Base-by-base conservation (phyloP, 2,329 filamentous ascomycete species). In the Venturia asperata region DNA sequence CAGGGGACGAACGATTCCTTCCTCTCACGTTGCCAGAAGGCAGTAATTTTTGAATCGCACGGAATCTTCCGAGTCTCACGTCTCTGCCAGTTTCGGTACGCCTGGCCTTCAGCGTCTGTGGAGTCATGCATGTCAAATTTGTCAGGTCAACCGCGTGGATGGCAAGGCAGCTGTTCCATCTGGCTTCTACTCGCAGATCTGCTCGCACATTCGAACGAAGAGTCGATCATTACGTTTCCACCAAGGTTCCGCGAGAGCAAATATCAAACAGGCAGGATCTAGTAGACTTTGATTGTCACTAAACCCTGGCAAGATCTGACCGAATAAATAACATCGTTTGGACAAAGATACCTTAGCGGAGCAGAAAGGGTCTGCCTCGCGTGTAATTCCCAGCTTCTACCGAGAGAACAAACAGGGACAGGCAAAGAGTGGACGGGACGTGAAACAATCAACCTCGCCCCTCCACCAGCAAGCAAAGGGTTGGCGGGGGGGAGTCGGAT, bases 161-260 rank as follows among this genome's bases (percentile, higher is more conserved):
- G 30, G 15, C 52, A 37, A 58, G 60, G 24, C n/a, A n/a, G n/a
- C 43, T 62, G 60, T 61, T 61, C 58, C 17, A 42, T 43, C 37
- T 62, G 60, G 60, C 60, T 13, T 62, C 37, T 42, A n/a, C 42
- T 19, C 6, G 39, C n/a, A 43, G 60, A 62, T 62, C 37, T 42
- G 37, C 42, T 19, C 6, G 39, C n/a, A 43, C 37, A 62, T 47
- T 21, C 17, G 15, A 27, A 62, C 27, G 43, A 19, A 43, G 39
- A 34, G 43, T 43, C 21, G 47, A 27, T 30, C 15, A 41, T 41
- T 10, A 41, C 39, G 10, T 41, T 9, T 10, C 2, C 39, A 41
- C 39, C 2, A 34, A 34, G 6, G 30, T 6, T 6, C 30, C 30
- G 6, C 6, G 30, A 34, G 3, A 34, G 30, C 30, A 34, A 34